Conservation (phyloP, 1,284 basidiomycete species). For the Austroboletus niveus region DNA sequence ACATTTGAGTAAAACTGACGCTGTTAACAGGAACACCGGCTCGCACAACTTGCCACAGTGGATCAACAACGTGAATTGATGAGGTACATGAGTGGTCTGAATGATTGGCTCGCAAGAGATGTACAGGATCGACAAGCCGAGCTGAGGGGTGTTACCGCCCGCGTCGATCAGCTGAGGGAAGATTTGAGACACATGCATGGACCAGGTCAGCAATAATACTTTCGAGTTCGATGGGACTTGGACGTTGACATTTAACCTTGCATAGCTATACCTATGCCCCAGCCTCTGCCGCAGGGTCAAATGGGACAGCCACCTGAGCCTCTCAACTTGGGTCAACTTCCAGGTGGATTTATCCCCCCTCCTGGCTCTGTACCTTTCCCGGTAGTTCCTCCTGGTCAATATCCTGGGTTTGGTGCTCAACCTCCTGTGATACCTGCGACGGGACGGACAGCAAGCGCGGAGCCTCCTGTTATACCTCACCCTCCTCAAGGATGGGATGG, state of each 20-base stretch:
- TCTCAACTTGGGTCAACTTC: constrained; percentile 8
- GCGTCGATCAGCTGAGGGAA: constrained; percentile 58
- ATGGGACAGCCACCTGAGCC: background rate
- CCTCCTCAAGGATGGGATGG: constrained; percentile 12
- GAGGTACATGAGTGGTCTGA: constrained; percentile 68
- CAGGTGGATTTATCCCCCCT: constrained; percentile 23
- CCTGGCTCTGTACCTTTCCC: constrained; percentile 9
- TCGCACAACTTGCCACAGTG: constrained; percentile 67
- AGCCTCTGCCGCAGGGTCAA: constrained; percentile 7
- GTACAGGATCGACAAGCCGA: constrained; percentile 72
- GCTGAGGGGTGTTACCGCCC: constrained; percentile 58
- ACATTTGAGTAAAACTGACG: constrained; percentile 1
- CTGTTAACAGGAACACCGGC: constrained; percentile 62
- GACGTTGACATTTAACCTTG: constrained; percentile 6
- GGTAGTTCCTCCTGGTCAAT: constrained; percentile 29
- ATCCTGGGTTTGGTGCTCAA: constrained; percentile 23
- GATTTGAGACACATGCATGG: constrained; percentile 41
- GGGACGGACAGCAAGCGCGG: constrained; percentile 11
- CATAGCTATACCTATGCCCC: constrained; percentile 29
- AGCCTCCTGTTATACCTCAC: constrained; percentile 27
- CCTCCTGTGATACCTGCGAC: constrained; percentile 29
- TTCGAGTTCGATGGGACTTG: background rate
- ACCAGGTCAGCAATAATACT: constrained; percentile 15
- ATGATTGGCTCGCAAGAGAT: constrained; percentile 72
- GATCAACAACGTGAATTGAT: constrained; percentile 77